Evolutionary conservation across 2,329 filamentous ascomycete species (phyloP), one percentile per base, ranked within the genome.

Genomic region (Fusarium equiseti): DNA sequence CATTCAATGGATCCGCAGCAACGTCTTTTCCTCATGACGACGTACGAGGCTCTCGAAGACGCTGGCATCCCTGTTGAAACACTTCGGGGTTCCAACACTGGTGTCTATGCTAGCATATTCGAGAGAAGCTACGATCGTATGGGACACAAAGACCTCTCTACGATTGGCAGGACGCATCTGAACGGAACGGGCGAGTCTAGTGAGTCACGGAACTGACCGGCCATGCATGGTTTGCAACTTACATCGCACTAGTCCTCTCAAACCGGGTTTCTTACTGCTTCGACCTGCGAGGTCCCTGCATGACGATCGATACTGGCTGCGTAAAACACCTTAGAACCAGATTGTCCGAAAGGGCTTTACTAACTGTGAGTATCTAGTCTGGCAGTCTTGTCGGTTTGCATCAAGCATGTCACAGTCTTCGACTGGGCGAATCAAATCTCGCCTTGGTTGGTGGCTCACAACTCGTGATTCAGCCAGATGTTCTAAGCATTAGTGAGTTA

Each of bases 221-320:
- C 6, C 1, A 20, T 16, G 9, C 5, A 6, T 38, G 6, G 13
- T 24, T 11, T 10, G 6, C 12, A 5, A 20, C 42, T 60, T 4
- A 60, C 31, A 57, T 8, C 3, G 4, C 1, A 13, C 2, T 1
- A 60, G 58, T 60, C 8, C 32, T 60, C 2, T 60, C 58, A 18
- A 60, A 60, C 11, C 20, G 58, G 6, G 35, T 60, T 42, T 60
- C 58, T 4, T 60, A 60, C 42, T 58, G 58, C 13, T 60, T 60
- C 12, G 52, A 58, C 26, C 24, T 60, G 26, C 52, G 58, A 22
- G 58, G 51, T 16, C 58, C 52, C 3, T 60, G 42, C 3, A 60
- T 60, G 58, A 60, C 52, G 2, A 60, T 60, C 4, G 58, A 60
- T 22, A 60, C 58, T 38, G 58, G 58, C 18, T 60, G 58, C 20